These are phyloP conservation scores for Populus tremula DNA, from an alignment of 345 rosid species.

Conservation along the genomic window DNA sequence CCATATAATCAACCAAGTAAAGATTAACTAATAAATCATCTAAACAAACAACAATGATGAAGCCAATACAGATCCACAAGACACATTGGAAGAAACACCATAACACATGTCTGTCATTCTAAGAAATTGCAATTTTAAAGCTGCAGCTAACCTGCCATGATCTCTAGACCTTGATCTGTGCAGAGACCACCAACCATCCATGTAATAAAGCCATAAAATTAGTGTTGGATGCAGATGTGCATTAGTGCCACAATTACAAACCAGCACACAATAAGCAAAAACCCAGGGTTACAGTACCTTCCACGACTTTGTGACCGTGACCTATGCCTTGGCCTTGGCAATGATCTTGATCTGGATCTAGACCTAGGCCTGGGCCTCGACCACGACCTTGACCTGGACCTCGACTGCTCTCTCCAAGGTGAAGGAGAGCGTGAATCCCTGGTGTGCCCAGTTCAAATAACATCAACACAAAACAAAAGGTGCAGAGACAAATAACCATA, in stretches of 20 bases:
- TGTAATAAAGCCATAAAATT: conserved; percentile 9
- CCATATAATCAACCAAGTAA: conserved; percentile 1
- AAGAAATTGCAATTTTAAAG: neutral
- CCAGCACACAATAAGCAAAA: neutral
- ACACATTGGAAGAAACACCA: neutral
- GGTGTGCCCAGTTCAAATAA: conserved; percentile 10
- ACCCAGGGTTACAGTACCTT: conserved; percentile 49
- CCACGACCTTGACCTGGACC: conserved; percentile 37
- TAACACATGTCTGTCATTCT: neutral
- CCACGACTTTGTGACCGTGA: conserved; percentile 75
- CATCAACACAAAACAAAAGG: neutral
- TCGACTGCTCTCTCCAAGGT: conserved; percentile 55
- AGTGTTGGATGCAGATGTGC: neutral
- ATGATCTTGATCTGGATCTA: conserved; percentile 60
- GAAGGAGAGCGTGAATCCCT: conserved; percentile 72
- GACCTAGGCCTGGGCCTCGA: conserved; percentile 37
- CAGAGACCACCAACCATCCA: conserved; percentile 25
- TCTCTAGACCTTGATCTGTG: conserved; percentile 77
- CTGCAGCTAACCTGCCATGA: conserved; percentile 63
- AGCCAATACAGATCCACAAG: neutral
- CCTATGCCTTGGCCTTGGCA: conserved; percentile 61
- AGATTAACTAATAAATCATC: neutral
- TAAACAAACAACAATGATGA: neutral
- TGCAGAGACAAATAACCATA: too few relatives aligned
- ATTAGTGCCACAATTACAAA: neutral